A percentile compares a stretch with the other conserved stretches of the same genome.
phyloP scores from a whole-genome alignment of 257 asterid species.

The Dorcoceras hygrometricum region DNA sequence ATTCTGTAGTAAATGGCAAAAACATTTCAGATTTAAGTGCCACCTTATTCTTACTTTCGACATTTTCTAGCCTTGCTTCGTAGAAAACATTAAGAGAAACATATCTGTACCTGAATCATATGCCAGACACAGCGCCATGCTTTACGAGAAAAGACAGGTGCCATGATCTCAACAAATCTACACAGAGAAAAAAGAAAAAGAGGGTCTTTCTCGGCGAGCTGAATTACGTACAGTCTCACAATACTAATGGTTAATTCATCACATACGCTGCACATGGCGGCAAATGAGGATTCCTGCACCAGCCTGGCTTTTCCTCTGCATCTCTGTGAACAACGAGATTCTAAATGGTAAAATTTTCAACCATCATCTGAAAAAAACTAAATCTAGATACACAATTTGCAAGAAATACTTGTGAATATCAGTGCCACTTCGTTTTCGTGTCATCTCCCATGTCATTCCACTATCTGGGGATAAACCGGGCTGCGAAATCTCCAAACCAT shows the following conservation, averaged over 20 bases:
- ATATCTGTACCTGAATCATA: constrained; percentile 69
- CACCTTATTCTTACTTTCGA: neutral
- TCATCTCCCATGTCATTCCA: constrained; percentile 90
- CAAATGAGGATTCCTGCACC: constrained; percentile 81
- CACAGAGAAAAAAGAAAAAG: neutral
- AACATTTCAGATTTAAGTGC: constrained; percentile 18
- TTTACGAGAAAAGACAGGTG: constrained; percentile 88
- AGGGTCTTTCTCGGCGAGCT: neutral
- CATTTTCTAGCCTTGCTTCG: neutral
- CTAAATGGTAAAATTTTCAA: constrained; percentile 16
- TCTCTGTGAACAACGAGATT: constrained; percentile 49
- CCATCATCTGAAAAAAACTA: neutral
- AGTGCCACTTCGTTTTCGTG: constrained; percentile 60
- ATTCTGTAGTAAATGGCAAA: constrained; percentile 50
- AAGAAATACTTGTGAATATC: constrained; percentile 79
- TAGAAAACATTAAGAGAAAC: constrained; percentile 2
- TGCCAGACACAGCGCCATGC: constrained; percentile 99
- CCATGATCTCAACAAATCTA: constrained; percentile 98
- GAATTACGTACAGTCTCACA: neutral
- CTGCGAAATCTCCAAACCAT: constrained; percentile 80
- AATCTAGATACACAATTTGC: neutral
- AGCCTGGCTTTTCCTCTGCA: constrained; percentile 83
- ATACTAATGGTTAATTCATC: constrained; percentile 5
- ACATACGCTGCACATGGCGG: constrained; percentile 99
- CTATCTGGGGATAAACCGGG: constrained; percentile 86